Percentiles rank a stretch among this genome's conserved stretches.
Evolutionary conservation across 345 rosid species (phyloP).

Genomic region (Bruguiera sexangula): DNA sequence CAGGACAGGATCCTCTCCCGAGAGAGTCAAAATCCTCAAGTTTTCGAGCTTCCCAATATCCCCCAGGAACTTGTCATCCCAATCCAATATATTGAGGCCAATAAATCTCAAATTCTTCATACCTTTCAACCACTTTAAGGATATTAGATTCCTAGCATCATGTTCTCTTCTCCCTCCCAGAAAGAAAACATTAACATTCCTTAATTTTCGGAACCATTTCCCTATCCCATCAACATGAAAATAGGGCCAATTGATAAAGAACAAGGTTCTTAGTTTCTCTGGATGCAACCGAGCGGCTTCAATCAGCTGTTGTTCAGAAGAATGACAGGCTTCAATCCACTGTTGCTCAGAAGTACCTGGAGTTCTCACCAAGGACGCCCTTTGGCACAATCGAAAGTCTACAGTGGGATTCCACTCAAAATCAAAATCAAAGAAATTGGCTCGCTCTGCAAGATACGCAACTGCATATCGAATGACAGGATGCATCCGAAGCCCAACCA

Average conservation of each 20-base stretch:
- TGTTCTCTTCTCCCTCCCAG: conserved; percentile 37
- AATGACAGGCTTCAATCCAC: too few species aligned
- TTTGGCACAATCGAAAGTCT: conserved; percentile 2
- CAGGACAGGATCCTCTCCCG: conserved; percentile 23
- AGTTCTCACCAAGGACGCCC: conserved; percentile 41
- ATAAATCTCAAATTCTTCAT: too few species aligned
- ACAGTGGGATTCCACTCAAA: conserved; percentile 21
- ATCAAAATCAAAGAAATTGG: conserved; percentile 24
- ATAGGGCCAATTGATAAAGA: conserved; percentile 43
- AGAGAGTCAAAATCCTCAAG: too few species aligned
- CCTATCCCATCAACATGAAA: conserved; percentile 34
- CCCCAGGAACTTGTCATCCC: too few species aligned
- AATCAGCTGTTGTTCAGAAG: too few species aligned
- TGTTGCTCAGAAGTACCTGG: background rate
- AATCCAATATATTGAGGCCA: too few species aligned
- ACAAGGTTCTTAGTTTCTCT: conserved; percentile 29
- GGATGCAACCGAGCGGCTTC: background rate
- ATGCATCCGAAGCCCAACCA: too few species aligned
- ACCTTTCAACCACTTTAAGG: too few species aligned
- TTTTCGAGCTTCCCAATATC: too few species aligned
- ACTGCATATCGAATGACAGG: conserved; percentile 21
- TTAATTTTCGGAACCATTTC: conserved; percentile 35
- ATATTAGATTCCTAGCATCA: too few species aligned
- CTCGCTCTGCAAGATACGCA: conserved; percentile 25
- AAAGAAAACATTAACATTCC: conserved; percentile 29